Evolutionary conservation across 768 basidiomycete genomes (phyloP), one percentile per base, ranked within the genome.

Genomic region (Paxillus involutus): DNA sequence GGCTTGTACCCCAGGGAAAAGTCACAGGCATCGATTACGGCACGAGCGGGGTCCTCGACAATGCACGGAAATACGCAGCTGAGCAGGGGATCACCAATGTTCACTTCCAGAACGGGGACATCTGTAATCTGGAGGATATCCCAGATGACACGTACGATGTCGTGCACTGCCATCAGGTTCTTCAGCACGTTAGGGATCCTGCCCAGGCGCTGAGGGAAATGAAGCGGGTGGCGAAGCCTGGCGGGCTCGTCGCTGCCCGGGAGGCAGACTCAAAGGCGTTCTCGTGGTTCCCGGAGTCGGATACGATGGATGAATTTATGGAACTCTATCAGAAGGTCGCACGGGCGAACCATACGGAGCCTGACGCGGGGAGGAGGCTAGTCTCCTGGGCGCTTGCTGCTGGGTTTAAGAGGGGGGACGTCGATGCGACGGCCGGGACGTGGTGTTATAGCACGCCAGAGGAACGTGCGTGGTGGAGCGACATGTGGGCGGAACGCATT

Each of bases 101-200:
- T 49, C 53, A 66, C 3, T 82, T 79, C 56, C 36, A 52, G 21
- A 50, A 62, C 8, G 81, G 73, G n/a, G 73, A 80, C 55, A 71
- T 71, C 3, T 62, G 67, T 52, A 47, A 62, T 16, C 64, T 81
- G 6, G 60, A 58, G 11, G 76, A 71, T 53, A 63, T 72, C 6
- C 77, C 80, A 53, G 63, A 57, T 26, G 10, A 16, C 2, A 60
- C 69, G 7, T 82, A 80, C 63, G 80, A 81, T 65, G 71, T 81
- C 59, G 77, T 79, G 3, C 76, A 77, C 59, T 71, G 75, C 19
- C 78, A 80, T 53, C 79, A 80, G 58, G 79, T 81, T 7, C 67
- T 82, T 3, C 74, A 77, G 58, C 81, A 81, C 65, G 59, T 82
- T 44, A 44, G 56, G 2, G 73, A 79, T 49, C 76, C 79, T 1